Conservation (phyloP, 805 yeast genomes). For the Wickerhamiella dianesei region DNA sequence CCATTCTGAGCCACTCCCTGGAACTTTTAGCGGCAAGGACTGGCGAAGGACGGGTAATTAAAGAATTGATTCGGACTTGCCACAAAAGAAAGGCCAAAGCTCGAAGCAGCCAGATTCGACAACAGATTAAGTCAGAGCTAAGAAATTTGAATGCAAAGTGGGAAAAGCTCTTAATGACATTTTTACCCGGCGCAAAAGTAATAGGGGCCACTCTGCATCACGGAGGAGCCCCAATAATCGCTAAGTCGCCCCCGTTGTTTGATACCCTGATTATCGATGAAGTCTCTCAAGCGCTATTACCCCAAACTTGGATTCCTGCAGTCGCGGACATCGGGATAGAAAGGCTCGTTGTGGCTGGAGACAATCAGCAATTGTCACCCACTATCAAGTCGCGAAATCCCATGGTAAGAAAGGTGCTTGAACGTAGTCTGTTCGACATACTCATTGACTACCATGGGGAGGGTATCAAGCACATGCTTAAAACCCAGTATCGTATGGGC, state of each 20-base stretch:
- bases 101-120: too few relatives aligned
- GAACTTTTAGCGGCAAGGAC: constrained; percentile 53
- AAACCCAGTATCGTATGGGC: constrained; percentile 84
- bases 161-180: constrained; percentile 42
- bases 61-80: not conserved
- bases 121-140: too few relatives aligned
- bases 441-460: constrained; percentile 38
- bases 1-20: constrained; percentile 55
- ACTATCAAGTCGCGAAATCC: constrained; percentile 46
- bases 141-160: constrained; percentile 56
- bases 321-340: constrained; percentile 24
- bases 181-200: constrained; percentile 49
- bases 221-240: not conserved
- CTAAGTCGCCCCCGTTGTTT: constrained; percentile 31
- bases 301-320: constrained; percentile 93
- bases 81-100: constrained; percentile 18
- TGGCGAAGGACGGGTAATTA: constrained; percentile 34
- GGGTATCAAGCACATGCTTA: constrained; percentile 42
- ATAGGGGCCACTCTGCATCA: constrained; percentile 75
- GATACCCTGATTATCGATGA: constrained; percentile 85
- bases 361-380: constrained; percentile 83
- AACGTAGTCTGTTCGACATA: constrained; percentile 69
- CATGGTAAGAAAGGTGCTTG: constrained; percentile 35
- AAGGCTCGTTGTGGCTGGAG: constrained; percentile 76
- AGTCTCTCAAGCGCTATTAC: constrained; percentile 86